Evolutionary conservation across 140 eudicot species (phyloP).

Genomic region (Ambrosia hybrid): DNA sequence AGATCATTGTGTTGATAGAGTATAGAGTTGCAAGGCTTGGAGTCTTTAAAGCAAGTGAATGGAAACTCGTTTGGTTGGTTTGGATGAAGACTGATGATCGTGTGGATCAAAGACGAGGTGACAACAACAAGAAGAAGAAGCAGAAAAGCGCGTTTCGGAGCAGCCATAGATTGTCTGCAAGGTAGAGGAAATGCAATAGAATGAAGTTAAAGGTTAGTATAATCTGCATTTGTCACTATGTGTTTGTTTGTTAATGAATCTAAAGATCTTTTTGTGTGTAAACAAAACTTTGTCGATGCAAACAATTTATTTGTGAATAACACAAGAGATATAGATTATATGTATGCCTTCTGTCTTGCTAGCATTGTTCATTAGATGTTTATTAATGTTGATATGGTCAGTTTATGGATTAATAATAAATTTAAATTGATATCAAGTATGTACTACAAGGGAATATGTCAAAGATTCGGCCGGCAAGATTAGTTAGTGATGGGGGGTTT

Average conservation of each 20-base stretch:
- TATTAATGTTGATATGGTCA: background rate
- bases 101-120: conserved; percentile 14
- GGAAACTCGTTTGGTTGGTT: conserved; percentile 22
- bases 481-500: background rate
- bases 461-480: conserved; percentile 34
- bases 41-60: conserved; percentile 39
- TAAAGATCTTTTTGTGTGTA: conserved; percentile 19
- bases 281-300: conserved; percentile 47
- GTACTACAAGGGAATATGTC: conserved; percentile 18
- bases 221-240: conserved; percentile 39
- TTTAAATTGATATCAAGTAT: conserved; percentile 7
- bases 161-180: conserved; percentile 56
- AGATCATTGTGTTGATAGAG: conserved; percentile 72
- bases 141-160: conserved; percentile 28
- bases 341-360: conserved; percentile 1
- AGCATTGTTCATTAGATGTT: conserved; percentile 16
- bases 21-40: conserved; percentile 47
- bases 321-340: background rate
- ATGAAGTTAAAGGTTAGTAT: conserved; percentile 15
- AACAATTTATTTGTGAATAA: conserved; percentile 28
- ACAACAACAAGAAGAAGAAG: conserved; percentile 37
- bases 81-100: conserved; percentile 19
- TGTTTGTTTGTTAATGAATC: conserved; percentile 38
- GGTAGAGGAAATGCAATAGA: conserved; percentile 25
- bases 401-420: conserved; percentile 3